Evolutionary conservation across 768 basidiomycete genomes (phyloP).

Genomic region (Lactifluus echinatus): DNA sequence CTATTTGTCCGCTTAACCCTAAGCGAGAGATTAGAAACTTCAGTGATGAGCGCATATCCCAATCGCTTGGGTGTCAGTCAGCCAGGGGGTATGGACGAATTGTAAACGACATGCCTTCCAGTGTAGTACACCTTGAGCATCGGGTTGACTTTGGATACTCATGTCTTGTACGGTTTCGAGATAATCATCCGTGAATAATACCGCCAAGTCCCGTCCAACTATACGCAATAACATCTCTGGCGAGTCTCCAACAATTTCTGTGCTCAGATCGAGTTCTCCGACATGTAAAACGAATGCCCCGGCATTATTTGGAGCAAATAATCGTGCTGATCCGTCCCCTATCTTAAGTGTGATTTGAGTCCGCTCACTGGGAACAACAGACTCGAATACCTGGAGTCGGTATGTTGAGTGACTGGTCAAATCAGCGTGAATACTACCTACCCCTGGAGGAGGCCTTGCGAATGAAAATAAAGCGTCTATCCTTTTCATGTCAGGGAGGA

Average conservation of each 20-base stretch:
- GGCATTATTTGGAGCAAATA: conserved; percentile 46
- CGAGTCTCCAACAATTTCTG: conserved; percentile 63
- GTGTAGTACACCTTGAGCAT: conserved; percentile 17
- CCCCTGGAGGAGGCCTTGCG: conserved; percentile 80
- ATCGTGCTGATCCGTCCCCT: conserved; percentile 55
- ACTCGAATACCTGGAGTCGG: conserved; percentile 68
- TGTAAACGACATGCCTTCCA: conserved; percentile 55
- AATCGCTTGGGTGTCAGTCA: conserved; percentile 31
- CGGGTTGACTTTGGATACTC: conserved; percentile 8
- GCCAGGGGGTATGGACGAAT: not conserved
- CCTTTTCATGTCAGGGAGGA: conserved; percentile 57
- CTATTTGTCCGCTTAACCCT: conserved; percentile 8
- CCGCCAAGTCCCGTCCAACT: conserved; percentile 37
- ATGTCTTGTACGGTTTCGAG: conserved; percentile 24
- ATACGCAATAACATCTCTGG: conserved; percentile 46
- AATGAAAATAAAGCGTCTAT: conserved; percentile 53
- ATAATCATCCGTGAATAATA: conserved; percentile 52
- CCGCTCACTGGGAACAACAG: conserved; percentile 83
- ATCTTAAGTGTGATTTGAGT: conserved; percentile 63
- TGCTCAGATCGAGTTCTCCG: conserved; percentile 58
- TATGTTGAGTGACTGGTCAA: not conserved
- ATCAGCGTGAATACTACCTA: conserved; percentile 32
- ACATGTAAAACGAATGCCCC: conserved; percentile 63
- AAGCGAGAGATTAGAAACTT: conserved; percentile 39
- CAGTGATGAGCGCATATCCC: conserved; percentile 65